Conservation (phyloP, 1,284 basidiomycete genomes). For the Leccinum pachyderme region DNA sequence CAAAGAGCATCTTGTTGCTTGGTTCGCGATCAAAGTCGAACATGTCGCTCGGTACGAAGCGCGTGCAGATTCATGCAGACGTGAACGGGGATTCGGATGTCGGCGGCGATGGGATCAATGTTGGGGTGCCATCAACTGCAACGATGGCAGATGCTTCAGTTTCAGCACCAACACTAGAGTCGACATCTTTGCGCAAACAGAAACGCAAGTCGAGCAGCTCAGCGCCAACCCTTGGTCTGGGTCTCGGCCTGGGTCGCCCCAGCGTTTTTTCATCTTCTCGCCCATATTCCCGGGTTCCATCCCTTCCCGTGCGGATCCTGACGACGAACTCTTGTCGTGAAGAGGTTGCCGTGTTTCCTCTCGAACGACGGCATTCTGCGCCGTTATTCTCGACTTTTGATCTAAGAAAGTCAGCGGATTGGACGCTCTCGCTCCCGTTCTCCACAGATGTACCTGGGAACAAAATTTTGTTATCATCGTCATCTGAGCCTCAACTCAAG, state of each 20-base stretch:
- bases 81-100: constrained; percentile 5
- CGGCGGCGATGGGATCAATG: neutral
- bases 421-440: constrained; percentile 34
- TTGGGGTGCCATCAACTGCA: neutral
- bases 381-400: constrained; percentile 22
- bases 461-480: constrained; percentile 18
- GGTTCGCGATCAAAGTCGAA: constrained; percentile 31
- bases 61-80: constrained; percentile 32
- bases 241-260: neutral
- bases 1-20: constrained; percentile 34
- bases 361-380: constrained; percentile 34
- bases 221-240: neutral
- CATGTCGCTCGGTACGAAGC: constrained; percentile 25
- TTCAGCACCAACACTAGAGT: neutral
- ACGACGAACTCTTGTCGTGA: constrained; percentile 2
- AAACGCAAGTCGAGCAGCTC: constrained; percentile 31
- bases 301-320: neutral
- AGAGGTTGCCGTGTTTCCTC: constrained; percentile 24
- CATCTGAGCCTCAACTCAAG: constrained; percentile 1
- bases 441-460: constrained; percentile 28
- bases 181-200: constrained; percentile 13
- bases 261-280: neutral
- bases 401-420: constrained; percentile 13
- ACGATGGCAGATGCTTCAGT: neutral
- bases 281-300: neutral